Evolutionary conservation across 202 grass and related monocot genomes (phyloP), one percentile per base, ranked within the genome.

Genomic region (Bolboschoenoplectus hybrid): DNA sequence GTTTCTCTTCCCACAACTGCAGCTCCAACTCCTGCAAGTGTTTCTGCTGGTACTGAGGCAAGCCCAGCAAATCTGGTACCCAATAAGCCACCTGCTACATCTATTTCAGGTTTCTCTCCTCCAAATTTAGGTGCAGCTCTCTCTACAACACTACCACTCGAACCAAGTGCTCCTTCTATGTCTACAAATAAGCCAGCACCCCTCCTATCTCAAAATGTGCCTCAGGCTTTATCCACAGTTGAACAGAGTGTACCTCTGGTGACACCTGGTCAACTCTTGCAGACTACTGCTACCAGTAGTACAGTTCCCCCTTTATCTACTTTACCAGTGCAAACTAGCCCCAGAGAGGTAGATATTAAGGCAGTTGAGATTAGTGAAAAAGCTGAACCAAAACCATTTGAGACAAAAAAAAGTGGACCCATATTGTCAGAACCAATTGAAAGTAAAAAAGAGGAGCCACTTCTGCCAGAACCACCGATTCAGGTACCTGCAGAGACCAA

Each of bases 231-330:
- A 50, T 71, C 36, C 17, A 85, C 57, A 81, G 81, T 85, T 51
- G 90, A 60, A 10, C 82, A 87, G 35, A 76, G 72, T 57, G 64
- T 92, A 39, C 43, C 77, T 5, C 63, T 90, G 70, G 74, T 94
- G 76, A 90, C 81, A 62, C 84, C 87, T 84, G 91, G 89, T 75
- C 88, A 92, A 84, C 79, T 97, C 88, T 60, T 94, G 67, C 85
- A 90, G 63, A 89, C 86, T 40, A 79, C 65, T 73, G 86, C 83
- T 70, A 63, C 69, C 10, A 79, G 85, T 53, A 45, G 35, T 82
- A 44, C 75, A 80, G 85, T 75, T 81, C 77, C 85, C 76, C 57
- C 82, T 57, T 91, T 85, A 63, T 86, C 89, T 82, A 57, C 52
- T 60, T 39, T 84, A 70, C 63, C 82, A 71, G 65, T 84, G 50